These are phyloP conservation scores for Epithemia pelagica DNA, from an alignment of 108 stramenopile genomes.

Conservation along the genomic window DNA sequence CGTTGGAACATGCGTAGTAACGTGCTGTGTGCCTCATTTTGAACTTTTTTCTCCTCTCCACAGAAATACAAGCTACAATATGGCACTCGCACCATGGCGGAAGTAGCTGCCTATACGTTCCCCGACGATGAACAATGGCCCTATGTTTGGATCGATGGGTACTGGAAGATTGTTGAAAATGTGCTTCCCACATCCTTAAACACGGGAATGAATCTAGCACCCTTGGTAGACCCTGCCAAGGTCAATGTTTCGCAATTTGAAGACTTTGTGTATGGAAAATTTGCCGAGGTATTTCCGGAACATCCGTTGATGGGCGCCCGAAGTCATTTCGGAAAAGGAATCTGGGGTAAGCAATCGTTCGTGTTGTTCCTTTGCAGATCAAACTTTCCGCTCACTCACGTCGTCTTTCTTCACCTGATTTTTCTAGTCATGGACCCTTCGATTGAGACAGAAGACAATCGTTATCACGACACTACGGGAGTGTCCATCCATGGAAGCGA, in stretches of 20 bases:
- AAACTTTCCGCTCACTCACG: too few species aligned
- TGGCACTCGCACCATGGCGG: conserved; percentile 9
- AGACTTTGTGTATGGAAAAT: conserved; percentile 14
- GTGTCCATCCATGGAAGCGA: too few species aligned
- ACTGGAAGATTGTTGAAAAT: conserved; percentile 7
- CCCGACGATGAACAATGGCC: conserved; percentile 19
- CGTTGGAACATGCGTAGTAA: not conserved
- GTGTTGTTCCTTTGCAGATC: too few species aligned
- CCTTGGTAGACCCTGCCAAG: conserved; percentile 2
- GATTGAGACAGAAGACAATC: not conserved
- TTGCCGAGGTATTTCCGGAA: not conserved
- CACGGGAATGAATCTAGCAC: not conserved
- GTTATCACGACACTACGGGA: too few species aligned
- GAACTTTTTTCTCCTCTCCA: too few species aligned
- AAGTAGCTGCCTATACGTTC: not conserved
- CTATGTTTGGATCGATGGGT: conserved; percentile 13
- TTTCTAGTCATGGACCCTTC: too few species aligned
- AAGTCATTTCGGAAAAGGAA: conserved; percentile 7
- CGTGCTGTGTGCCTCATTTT: too few species aligned
- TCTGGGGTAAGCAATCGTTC: conserved; percentile 2
- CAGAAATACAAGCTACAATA: too few species aligned
- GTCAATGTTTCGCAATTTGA: conserved; percentile 9
- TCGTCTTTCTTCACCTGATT: too few species aligned
- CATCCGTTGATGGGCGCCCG: conserved; percentile 13
- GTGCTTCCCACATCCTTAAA: not conserved